Evolutionary conservation across 2,329 filamentous ascomycete species (phyloP).

Genomic region (Penicillium griseofulvum): DNA sequence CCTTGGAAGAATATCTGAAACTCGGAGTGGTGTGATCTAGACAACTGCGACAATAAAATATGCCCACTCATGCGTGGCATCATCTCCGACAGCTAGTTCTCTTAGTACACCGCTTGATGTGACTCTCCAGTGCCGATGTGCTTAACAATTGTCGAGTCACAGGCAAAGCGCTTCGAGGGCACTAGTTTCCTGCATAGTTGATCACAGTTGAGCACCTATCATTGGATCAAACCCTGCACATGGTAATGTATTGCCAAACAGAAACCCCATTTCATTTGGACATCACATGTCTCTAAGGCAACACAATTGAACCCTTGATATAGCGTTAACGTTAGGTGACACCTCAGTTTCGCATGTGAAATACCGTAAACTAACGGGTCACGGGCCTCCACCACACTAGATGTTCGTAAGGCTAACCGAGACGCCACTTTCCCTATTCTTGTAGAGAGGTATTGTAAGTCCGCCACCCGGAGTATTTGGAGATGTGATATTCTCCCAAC

Average conservation of each 20-base stretch:
- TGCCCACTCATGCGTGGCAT: neutral
- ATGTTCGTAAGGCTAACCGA: neutral
- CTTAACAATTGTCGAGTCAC: neutral
- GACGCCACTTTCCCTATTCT: neutral
- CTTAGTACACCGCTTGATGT: neutral
- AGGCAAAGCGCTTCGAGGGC: conserved; percentile 3
- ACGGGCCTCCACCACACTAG: neutral
- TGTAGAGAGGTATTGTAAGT: neutral
- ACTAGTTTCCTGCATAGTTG: neutral
- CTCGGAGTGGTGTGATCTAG: neutral
- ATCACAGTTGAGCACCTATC: neutral
- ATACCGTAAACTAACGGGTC: neutral
- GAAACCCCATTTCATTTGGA: neutral
- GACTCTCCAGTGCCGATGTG: neutral
- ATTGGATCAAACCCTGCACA: too few relatives aligned
- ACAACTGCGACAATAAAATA: neutral
- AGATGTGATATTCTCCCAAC: neutral
- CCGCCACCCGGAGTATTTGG: neutral
- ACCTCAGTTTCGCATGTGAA: conserved; percentile 4
- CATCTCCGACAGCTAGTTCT: neutral
- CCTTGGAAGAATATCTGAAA: neutral
- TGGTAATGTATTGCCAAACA: too few relatives aligned
- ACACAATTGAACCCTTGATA: neutral
- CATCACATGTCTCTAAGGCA: neutral
- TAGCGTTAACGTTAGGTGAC: neutral